Base-by-base conservation (phyloP, 2,329 filamentous ascomycete species). In the Colletotrichum tabaci region DNA sequence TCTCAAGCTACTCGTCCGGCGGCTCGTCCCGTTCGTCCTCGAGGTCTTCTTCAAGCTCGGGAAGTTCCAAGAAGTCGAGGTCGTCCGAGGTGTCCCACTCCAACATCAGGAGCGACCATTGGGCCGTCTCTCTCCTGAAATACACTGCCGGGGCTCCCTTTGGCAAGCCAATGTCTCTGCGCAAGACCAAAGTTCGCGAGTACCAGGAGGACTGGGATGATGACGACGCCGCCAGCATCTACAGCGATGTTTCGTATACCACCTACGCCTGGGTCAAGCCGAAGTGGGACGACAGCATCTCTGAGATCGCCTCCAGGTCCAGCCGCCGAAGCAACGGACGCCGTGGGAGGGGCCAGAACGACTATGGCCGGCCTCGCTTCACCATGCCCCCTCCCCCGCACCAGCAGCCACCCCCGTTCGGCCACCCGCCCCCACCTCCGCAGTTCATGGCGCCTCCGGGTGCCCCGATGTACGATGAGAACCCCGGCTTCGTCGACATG, bases 81-180 rank as follows among this genome's bases (percentile, higher is more conserved):
- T 66, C 66, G 13, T 74, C 74, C 15, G 58, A 62, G n/a, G 42
- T 61, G 12, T 73, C 73, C 6, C 67, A 73, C 38, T 65, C 69
- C 60, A 61, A 57, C n/a, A 67, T 74, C 30, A 63, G 47, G 52
- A 63, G 66, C n/a, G 72, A 71, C 18, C 50, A 63, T 52, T 73
- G 69, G 72, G 18, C 61, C 15, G 61, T 73, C 30, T 61, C 62
- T 12, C 56, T 74, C 38, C 71, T 74, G 72, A 74, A 72, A 65
- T 74, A 67, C 46, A 61, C 66, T 12, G 67, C 69, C 5, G 74
- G 74, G 15, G 72, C 66, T 4, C 69, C 66, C 21, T 65, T 66
- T 26, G 67, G 53, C 15, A 70, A 64, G 52, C 61, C 55, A 42
- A 21, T 73, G 47, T 55, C 73, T 9, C 57, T 74, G 16, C 73